Base-by-base conservation (phyloP, 495 filamentous ascomycete genomes). In the Aspergillus homomorphus region DNA sequence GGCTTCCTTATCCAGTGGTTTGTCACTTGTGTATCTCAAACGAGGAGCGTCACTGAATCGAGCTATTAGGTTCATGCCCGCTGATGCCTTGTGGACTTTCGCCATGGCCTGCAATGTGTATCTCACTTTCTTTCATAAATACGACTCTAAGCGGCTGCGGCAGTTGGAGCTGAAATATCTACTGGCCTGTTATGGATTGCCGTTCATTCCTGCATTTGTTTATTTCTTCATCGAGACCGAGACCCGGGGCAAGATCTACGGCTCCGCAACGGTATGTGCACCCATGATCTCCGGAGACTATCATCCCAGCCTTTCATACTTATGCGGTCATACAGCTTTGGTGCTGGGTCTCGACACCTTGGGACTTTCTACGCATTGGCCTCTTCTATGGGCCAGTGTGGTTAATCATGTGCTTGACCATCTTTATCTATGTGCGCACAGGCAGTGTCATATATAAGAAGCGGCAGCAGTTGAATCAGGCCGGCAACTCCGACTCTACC, bases 81-180 rank as follows among this genome's bases (percentile, higher is more conserved):
- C 90, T 3, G 90, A 95, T 74, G 87, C 89, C 3, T 76, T 87
- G 44, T 91, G 88, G 89, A 87, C 87, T 1, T 77, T 93, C 46
- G 87, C 87, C 50, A 96, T 96, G 91, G 89, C 91, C 2, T 78
- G 88, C 57, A 96, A 96, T 65, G 91, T 96, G 59, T 91, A 89
- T 65, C 74, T 95, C 19, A 93, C 90, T 16, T 92, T 96, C 63
- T 94, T 92, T 70, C 80, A 80, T 62, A 86, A 87, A 59, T 92
- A 86, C 66, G 83, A 87, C 51, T 84, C 87, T 0, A 73, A 81
- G 2, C 80, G 84, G 54, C 80, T 96, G 50, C 83, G 85, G 2
- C 76, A 67, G 16, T 78, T 93, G 60, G 91, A 96, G 66, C 81
- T 84, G 61, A 84, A 80, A 54, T 95, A 96, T 60, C 64, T 91